Base-by-base conservation (phyloP, 2,329 filamentous ascomycete genomes). In the Epicoccum nigrum region DNA sequence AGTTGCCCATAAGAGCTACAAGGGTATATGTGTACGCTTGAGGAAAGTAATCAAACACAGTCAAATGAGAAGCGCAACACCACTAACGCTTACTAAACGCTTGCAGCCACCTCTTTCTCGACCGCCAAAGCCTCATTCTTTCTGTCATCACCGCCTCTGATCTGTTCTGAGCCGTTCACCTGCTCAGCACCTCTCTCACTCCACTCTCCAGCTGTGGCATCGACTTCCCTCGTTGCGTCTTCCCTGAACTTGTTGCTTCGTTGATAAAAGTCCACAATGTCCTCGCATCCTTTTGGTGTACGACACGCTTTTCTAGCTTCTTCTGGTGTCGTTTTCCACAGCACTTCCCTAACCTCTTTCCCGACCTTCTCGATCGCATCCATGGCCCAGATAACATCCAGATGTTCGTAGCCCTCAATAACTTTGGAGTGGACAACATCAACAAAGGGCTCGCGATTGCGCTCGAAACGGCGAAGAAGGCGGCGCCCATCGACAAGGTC, bases 311-410 rank as follows among this genome's bases (percentile, higher is more conserved):
- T 77, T 44, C 84, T 84, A 28, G 76, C 85, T 77, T 78, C 75
- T 16, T 76, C 71, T 3, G 79, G 72, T 47, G 81, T 79, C 1
- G 90, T 96, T 72, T 86, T 86, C 92, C 92, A 97, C 11, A 97
- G 73, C 12, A 95, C 87, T 64, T 93, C 87, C 23, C 86, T 82
- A 0, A 97, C 78, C 74, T 96, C 92, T 49, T 78, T 81, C 4
- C 92, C 94, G 1, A 97, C 89, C 70, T 93, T 84, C 39, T 93
- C 86, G 13, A 92, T 84, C 0, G 86, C 85, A 67, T 97, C 92
- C 80, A 97, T 90, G 0, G 92, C 92, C 93, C 93, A 97, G 30
- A 97, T 85, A 1, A 97, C 90, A 74, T 97, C 93, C 4, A 97
- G 81, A 74, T 97, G 93, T 75, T 97, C 93, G 70, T 96, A 73